Evolutionary conservation across 345 rosid genomes (phyloP), one percentile per base, ranked within the genome.

Genomic region (Microthlaspi erraticum): DNA sequence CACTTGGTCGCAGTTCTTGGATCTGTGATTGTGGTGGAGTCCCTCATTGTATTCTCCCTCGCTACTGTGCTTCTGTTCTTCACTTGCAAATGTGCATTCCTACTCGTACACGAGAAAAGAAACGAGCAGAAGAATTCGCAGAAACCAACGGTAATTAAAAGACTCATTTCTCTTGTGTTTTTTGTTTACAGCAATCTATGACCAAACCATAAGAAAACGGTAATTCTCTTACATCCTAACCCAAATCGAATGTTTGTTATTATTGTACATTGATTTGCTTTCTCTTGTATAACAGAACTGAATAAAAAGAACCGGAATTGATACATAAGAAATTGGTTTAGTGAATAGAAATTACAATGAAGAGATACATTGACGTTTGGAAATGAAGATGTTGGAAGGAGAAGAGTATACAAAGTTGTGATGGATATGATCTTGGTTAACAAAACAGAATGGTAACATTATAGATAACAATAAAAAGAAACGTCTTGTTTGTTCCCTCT

Each of bases 51-150:
- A n/a, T n/a, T n/a, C n/a, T n/a, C n/a, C n/a, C n/a, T n/a, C n/a
- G n/a, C n/a, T n/a, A n/a, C n/a, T n/a, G n/a, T n/a, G n/a, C n/a
- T n/a, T n/a, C n/a, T n/a, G n/a, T n/a, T n/a, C n/a, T n/a, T n/a
- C n/a, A n/a, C n/a, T n/a, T 91, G 95, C 83, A 91, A 87, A 80
- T 88, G 95, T 14, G 83, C 91, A 19, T 17, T 83, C 72, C 83
- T 79, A 62, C 91, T 87, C 31, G 79, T 75, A 59, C 76, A 80
- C 18, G 92, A 88, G 49, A 79, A 81, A 74, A 70, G 81, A 52
- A 66, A 0, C 13, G 10, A 49, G 16, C n/a, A 57, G 54, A 82
- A 67, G 29, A 66, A 60, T 61, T 41, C 34, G 6, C 72, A 41
- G 52, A 70, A 72, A 17, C 54, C 62, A 68, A 46, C 26, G 11